These are phyloP conservation scores for Sporisorium exsertum DNA, from an alignment of 1,284 basidiomycete genomes.

Conservation along the genomic window DNA sequence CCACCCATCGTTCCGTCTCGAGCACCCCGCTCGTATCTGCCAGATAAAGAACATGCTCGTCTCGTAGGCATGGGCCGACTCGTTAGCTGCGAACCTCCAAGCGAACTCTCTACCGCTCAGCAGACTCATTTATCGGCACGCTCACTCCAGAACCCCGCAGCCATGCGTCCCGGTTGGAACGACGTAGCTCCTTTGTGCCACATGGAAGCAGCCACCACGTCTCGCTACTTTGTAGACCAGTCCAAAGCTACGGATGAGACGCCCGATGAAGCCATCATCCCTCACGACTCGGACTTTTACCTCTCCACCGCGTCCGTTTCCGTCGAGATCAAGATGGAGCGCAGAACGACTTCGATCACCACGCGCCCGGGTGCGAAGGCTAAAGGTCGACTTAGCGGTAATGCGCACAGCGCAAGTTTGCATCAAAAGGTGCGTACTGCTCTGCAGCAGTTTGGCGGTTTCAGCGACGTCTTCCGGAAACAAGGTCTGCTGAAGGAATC, in stretches of 20 bases:
- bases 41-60: conserved; percentile 29
- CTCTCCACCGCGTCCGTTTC: conserved; percentile 21
- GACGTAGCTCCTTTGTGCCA: conserved; percentile 36
- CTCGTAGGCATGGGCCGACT: conserved; percentile 29
- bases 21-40: conserved; percentile 38
- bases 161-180: conserved; percentile 47
- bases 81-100: conserved; percentile 27
- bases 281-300: conserved; percentile 27
- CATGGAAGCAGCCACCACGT: conserved; percentile 18
- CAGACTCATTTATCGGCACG: conserved; percentile 24
- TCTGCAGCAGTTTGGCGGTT: conserved; percentile 36
- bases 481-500: conserved; percentile 4
- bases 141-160: conserved; percentile 36
- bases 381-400: background rate
- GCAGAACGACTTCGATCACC: conserved; percentile 11
- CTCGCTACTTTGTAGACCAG: conserved; percentile 39
- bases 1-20: conserved; percentile 41
- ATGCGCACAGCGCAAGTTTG: background rate
- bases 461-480: conserved; percentile 19
- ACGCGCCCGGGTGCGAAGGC: conserved; percentile 11
- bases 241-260: conserved; percentile 22
- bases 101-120: conserved; percentile 8
- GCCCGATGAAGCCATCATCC: conserved; percentile 37
- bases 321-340: conserved; percentile 43
- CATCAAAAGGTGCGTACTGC: conserved; percentile 15